phyloP scores from a whole-genome alignment of 345 rosid genomes.

The Salix caprea region DNA sequence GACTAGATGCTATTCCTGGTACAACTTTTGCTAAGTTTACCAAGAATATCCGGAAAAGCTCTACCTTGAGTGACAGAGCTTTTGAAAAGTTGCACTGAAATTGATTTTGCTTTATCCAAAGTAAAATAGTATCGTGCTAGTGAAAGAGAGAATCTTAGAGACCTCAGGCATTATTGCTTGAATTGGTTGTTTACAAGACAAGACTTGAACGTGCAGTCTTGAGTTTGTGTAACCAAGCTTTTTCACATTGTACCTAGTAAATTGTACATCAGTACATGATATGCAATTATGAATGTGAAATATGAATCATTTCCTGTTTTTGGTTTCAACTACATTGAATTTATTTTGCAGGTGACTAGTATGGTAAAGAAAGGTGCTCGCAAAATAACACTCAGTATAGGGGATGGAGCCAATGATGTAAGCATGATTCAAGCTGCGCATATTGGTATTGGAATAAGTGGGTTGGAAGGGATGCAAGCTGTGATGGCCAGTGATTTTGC shows the following conservation, averaged over 20 bases:
- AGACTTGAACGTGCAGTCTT: background rate
- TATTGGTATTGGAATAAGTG: conserved; percentile 98
- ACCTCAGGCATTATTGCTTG: background rate
- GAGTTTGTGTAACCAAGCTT: background rate
- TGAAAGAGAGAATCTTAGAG: background rate
- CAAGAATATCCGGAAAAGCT: background rate
- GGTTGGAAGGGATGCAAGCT: conserved; percentile 99
- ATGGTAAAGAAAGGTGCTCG: conserved; percentile 91
- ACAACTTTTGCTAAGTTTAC: background rate
- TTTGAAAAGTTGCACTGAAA: background rate
- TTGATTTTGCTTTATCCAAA: background rate
- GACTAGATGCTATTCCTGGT: conserved; percentile 1
- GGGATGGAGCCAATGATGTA: conserved; percentile 99
- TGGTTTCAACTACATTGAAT: background rate
- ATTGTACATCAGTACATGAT: background rate
- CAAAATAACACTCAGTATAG: conserved; percentile 96
- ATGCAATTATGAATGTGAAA: background rate
- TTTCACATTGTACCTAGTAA: background rate
- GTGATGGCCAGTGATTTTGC: conserved; percentile 99
- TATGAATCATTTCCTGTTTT: background rate
- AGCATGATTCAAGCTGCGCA: conserved; percentile 99
- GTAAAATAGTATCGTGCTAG: background rate
- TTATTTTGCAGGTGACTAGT: conserved; percentile 72
- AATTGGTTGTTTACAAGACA: background rate
- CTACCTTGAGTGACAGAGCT: background rate